Percentiles rank a stretch among this genome's conserved stretches.
phyloP scores from a whole-genome alignment of 305 asterid species.

The Solanum hybrid region DNA sequence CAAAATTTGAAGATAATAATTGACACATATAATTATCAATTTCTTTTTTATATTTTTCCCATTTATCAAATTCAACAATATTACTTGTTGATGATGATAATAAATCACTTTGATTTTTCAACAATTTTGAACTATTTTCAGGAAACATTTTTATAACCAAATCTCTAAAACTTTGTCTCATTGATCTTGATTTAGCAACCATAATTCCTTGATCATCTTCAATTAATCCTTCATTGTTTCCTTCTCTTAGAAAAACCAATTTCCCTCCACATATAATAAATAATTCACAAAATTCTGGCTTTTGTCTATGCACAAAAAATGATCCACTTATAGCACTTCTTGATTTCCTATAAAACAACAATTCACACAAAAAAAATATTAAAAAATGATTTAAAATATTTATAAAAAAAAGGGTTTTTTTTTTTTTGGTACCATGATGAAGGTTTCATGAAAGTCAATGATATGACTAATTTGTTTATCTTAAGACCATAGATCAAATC shows the following conservation, averaged over 20 bases:
- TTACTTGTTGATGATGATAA: conserved; percentile 26
- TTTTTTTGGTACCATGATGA: conserved; percentile 31
- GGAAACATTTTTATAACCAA: conserved; percentile 41
- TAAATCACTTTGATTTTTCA: conserved; percentile 11
- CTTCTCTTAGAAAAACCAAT: conserved; percentile 37
- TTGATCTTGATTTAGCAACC: conserved; percentile 32
- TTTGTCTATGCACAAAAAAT: conserved; percentile 36
- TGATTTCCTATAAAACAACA: conserved; percentile 37
- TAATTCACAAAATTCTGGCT: conserved; percentile 48
- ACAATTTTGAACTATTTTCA: conserved; percentile 12
- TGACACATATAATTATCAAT: conserved; percentile 32
- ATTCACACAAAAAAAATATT: not conserved
- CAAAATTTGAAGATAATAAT: conserved; percentile 21
- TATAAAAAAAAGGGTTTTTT: too few relatives aligned
- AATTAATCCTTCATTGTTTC: conserved; percentile 26
- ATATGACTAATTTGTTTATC: conserved; percentile 50
- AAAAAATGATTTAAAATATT: too few relatives aligned
- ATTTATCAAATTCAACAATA: conserved; percentile 19
- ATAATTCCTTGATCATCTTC: conserved; percentile 36
- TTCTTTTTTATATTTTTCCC: conserved; percentile 38
- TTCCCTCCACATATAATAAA: conserved; percentile 45
- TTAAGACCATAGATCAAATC: conserved; percentile 27
- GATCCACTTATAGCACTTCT: conserved; percentile 45
- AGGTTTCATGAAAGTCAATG: conserved; percentile 42
- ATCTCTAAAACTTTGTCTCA: conserved; percentile 28